A percentile compares a stretch with the other conserved stretches of the same genome.
These are phyloP conservation scores for Starmerella riodocensis DNA, from an alignment of 805 yeast species.

Conservation along the genomic window DNA sequence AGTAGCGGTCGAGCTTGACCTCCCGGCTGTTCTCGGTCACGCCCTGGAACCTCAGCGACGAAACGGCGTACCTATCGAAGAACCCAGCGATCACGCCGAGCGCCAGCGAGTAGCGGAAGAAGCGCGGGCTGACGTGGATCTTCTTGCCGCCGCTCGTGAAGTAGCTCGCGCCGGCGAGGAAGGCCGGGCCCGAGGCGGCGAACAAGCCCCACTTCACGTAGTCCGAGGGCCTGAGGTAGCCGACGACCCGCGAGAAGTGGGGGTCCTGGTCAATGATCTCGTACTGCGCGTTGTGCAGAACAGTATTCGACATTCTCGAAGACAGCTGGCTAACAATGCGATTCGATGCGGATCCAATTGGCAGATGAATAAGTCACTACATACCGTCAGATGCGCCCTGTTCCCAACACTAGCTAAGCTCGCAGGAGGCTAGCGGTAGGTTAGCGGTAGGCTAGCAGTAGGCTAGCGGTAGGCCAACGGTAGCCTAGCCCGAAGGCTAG, in stretches of 20 bases:
- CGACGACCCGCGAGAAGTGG: slow-evolving; percentile 54
- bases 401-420: too few relatives aligned
- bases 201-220: slow-evolving; percentile 38
- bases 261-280: slow-evolving; percentile 69
- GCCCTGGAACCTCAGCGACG: slow-evolving; percentile 66
- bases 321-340: background rate
- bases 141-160: slow-evolving; percentile 38
- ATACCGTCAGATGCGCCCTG: background rate
- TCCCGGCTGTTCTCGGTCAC: slow-evolving; percentile 59
- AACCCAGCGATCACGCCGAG: slow-evolving; percentile 67
- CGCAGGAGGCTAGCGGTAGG: too few relatives aligned
- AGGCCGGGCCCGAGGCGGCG: slow-evolving; percentile 39
- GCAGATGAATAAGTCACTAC: slow-evolving; percentile 8
- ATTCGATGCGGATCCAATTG: slow-evolving; percentile 13
- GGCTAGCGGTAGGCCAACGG: too few relatives aligned
- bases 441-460: too few relatives aligned
- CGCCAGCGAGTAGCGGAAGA: slow-evolving; percentile 46
- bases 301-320: slow-evolving; percentile 17
- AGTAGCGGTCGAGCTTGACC: slow-evolving; percentile 58
- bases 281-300: slow-evolving; percentile 22
- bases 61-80: slow-evolving; percentile 49
- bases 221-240: slow-evolving; percentile 60
- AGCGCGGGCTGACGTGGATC: slow-evolving; percentile 41
- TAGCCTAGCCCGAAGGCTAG: too few relatives aligned
- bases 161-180: slow-evolving; percentile 34